Evolutionary conservation across 495 filamentous ascomycete species (phyloP), one percentile per base, ranked within the genome.

Genomic region (Penicillium cosmopolitanum): DNA sequence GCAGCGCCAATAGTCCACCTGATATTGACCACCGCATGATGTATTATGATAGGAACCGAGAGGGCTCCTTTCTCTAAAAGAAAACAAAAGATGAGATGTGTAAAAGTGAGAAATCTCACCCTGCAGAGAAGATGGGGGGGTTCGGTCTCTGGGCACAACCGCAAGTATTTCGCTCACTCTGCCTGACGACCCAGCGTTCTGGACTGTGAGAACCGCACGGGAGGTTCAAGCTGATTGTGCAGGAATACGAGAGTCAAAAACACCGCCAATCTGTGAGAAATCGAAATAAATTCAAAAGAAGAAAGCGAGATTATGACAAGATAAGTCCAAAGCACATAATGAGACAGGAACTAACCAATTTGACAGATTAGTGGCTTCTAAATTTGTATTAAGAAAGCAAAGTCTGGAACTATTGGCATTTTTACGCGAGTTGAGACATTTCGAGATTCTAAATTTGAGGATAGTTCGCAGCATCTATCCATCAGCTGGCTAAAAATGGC

Each of bases 1-100:
- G 63, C 16, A 80, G 61, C 38, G 71, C 71, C 55, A 73, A 56
- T 54, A 77, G 48, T 25, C 69, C 66, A 63, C 65, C 60, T 48
- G 66, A 58, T 53, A 64, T 60, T 47, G 62, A 63, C 73, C 69
- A 76, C 73, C 66, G 69, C 73, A 76, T 74, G 48, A 21, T 68
- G n/a, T 51, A 8, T 47, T 16, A 48, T 44, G 42, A 19, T 16
- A 9, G 8, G 42, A 44, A 44, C 15, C 15, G 2, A n/a, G 16
- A 44, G 42, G 16, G 15, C 6, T 44, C 42, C 42, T 44, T 9
- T 44, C 8, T 19, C 42, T 44, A 5, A 19, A 4, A n/a, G n/a
- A 3, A 38, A 13, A 38, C 12, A 44, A 44, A 19, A 44, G 13
- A n/a, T 18, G 16, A n/a, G 42, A 16, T 19, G 42, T 12, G 42